These are phyloP conservation scores for Tetradesmus obliquus DNA, from an alignment of 139 green algal genomes.

Conservation along the genomic window DNA sequence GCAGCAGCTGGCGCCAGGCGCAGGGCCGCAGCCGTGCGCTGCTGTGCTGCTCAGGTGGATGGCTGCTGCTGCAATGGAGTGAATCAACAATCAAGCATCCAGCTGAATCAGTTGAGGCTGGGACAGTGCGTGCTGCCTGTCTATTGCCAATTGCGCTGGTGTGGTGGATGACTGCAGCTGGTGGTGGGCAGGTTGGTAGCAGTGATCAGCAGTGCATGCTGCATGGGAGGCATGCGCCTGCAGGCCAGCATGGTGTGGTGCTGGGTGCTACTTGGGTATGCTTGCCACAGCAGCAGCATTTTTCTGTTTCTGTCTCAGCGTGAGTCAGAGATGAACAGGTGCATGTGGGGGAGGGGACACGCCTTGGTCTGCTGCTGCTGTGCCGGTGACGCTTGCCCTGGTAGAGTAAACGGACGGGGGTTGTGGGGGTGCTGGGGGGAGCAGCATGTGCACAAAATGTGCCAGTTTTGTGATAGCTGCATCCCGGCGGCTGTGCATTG, in stretches of 20 bases:
- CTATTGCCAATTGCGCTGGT: background rate
- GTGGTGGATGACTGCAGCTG: background rate
- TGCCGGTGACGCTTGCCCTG: background rate
- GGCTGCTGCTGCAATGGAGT: background rate
- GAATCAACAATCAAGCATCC: background rate
- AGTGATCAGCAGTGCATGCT: background rate
- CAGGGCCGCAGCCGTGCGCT: background rate
- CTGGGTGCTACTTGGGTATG: no score
- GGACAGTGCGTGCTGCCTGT: background rate
- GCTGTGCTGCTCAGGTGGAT: background rate
- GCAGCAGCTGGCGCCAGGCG: background rate
- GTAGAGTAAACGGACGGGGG: background rate
- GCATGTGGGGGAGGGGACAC: background rate
- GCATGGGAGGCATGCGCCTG: background rate
- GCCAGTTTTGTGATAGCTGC: no score
- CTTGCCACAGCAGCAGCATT: background rate
- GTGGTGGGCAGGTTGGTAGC: background rate
- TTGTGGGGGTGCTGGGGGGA: background rate
- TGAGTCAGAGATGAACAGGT: background rate
- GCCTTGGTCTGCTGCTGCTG: background rate
- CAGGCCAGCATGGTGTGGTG: background rate
- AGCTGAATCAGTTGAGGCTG: no score
- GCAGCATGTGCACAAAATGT: background rate
- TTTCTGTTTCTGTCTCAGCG: background rate
- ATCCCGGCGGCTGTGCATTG: background rate